Evolutionary conservation across 2,329 filamentous ascomycete species (phyloP).

Genomic region (Beauveria varroae): DNA sequence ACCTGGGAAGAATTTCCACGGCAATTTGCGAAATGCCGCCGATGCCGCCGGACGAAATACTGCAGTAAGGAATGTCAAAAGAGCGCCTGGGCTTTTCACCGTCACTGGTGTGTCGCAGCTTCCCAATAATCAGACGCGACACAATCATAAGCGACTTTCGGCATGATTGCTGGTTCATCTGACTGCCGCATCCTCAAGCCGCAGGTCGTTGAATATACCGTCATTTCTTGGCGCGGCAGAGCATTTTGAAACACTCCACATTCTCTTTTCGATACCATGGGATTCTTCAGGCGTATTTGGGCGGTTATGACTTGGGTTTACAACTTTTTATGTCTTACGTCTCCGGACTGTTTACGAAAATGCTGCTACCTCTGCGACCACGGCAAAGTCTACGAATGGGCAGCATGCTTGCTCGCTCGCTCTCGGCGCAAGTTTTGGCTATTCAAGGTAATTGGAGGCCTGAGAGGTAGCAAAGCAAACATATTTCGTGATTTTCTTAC

Average conservation of each 20-base stretch:
- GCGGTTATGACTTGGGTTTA: slow-evolving; percentile 5
- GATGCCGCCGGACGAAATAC: slow-evolving; percentile 94
- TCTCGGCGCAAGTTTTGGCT: neutral
- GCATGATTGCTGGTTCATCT: slow-evolving; percentile 21
- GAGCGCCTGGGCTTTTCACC: slow-evolving; percentile 95
- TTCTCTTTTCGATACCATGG: slow-evolving; percentile 38
- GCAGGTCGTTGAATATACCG: slow-evolving; percentile 22
- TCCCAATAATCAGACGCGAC: slow-evolving; percentile 34
- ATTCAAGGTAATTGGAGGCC: neutral
- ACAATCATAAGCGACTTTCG: neutral
- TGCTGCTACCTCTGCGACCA: neutral
- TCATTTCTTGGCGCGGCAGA: slow-evolving; percentile 34
- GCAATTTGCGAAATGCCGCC: slow-evolving; percentile 95
- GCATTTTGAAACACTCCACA: slow-evolving; percentile 33
- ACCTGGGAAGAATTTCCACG: slow-evolving; percentile 97
- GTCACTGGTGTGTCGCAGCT: slow-evolving; percentile 91
- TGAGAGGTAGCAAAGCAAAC: neutral
- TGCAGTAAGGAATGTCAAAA: slow-evolving; percentile 99
- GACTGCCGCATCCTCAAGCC: neutral
- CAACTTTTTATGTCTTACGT: slow-evolving; percentile 3
- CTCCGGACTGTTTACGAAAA: neutral
- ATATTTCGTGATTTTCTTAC: neutral
- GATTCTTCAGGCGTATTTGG: slow-evolving; percentile 17
- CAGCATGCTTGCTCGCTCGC: neutral
- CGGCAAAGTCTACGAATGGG: neutral